These are phyloP conservation scores for Mariannaea elegans DNA, from an alignment of 2,329 filamentous ascomycete species.

Conservation along the genomic window DNA sequence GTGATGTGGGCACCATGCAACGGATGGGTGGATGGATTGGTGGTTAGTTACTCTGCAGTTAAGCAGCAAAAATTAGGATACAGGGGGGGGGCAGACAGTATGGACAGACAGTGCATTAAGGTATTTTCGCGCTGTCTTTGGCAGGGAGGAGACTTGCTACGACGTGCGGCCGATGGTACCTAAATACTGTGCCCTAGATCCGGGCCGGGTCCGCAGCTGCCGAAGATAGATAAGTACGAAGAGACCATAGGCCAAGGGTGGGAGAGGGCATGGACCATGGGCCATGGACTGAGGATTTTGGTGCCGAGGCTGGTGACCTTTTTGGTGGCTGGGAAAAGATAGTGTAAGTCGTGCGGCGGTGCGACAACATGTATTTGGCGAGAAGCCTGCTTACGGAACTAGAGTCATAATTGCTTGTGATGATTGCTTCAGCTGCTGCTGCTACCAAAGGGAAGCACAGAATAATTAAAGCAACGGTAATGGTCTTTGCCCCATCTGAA, in stretches of 20 bases:
- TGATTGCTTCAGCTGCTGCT: constrained; percentile 1
- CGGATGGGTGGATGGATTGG: constrained; percentile 7
- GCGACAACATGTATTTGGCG: constrained; percentile 15
- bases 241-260: not conserved
- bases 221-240: not conserved
- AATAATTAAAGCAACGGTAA: constrained; percentile 17
- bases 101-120: constrained; percentile 21
- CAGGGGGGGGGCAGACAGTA: constrained; percentile 26
- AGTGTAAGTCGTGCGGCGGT: constrained; percentile 28
- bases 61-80: not conserved
- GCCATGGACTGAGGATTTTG: not conserved
- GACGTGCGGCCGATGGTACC: not conserved
- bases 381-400: not conserved
- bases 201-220: constrained; percentile 9
- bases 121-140: not conserved
- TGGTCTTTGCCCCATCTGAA: constrained; percentile 23
- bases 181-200: constrained; percentile 18
- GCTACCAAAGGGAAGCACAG: not conserved
- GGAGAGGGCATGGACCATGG: no score
- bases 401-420: constrained; percentile 3
- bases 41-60: constrained; percentile 3
- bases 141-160: not conserved
- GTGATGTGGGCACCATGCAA: constrained; percentile 37
- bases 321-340: constrained; percentile 27
- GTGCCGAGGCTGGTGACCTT: constrained; percentile 18